Percentiles rank a stretch among this genome's conserved stretches.
Evolutionary conservation across 202 grass and related monocot species (phyloP).

Genomic region (Saccharum hybrid): DNA sequence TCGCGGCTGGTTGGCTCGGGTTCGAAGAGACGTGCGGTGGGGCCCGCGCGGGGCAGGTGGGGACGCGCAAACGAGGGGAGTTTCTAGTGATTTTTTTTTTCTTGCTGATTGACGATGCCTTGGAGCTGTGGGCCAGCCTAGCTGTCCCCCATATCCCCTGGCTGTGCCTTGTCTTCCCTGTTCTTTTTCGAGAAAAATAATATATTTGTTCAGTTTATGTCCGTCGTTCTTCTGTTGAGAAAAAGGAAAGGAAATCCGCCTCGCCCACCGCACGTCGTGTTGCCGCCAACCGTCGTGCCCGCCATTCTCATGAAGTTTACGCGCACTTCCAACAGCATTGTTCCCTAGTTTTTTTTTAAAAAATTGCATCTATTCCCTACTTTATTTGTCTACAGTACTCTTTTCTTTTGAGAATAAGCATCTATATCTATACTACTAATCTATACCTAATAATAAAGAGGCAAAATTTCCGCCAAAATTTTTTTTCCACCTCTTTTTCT

Average conservation of each 20-base stretch:
- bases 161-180: background rate
- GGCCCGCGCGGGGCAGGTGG: conserved; percentile 47
- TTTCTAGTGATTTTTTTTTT: no score
- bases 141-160: conserved; percentile 36
- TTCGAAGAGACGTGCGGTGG: conserved; percentile 47
- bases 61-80: conserved; percentile 45
- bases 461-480: no score
- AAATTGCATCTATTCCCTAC: no score
- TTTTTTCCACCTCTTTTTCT: no score
- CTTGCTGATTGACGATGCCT: conserved; percentile 31
- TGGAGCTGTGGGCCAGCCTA: conserved; percentile 12
- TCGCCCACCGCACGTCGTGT: conserved; percentile 37
- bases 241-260: background rate
- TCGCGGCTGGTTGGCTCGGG: background rate
- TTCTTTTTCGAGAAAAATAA: background rate
- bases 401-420: no score
- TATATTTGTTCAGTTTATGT: conserved; percentile 1
- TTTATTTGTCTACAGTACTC: no score
- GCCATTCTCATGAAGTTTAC: conserved; percentile 24
- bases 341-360: no score
- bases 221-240: background rate
- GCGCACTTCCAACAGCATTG: background rate
- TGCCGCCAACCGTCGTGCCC: conserved; percentile 47
- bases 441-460: no score
- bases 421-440: no score